Evolutionary conservation across 2,329 filamentous ascomycete species (phyloP), one percentile per base, ranked within the genome.

Genomic region (Trichoderma sp.): DNA sequence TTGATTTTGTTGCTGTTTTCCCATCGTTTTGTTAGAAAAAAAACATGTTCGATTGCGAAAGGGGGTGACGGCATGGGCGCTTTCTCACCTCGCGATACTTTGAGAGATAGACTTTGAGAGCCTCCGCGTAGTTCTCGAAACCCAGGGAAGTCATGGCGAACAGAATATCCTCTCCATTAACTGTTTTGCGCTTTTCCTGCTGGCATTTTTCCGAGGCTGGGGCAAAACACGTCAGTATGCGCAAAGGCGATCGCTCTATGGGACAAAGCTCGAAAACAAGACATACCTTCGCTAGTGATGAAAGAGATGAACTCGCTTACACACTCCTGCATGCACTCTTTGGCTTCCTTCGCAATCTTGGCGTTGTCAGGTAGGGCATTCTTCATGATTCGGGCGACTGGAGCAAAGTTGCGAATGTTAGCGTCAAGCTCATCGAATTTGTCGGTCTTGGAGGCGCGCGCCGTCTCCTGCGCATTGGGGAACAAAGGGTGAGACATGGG

Each of bases 231-330:
- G 17, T 68, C n/a, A 65, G 45, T 29, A 25, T 45, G 4, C n/a
- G 29, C 53, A 59, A 48, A 22, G 27, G n/a, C 10, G 15, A n/a
- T 27, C 12, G 15, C 4, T 32, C 42, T 19, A n/a, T 6, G 7
- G 5, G 25, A 39, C 13, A 32, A 42, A 17, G 22, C 13, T 9
- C n/a, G 13, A 22, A 37, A 32, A 8, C 13, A 22, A 37, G 45
- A 52, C 91, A 77, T 80, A 97, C 95, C 95, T 86, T 99, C 95
- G 80, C 94, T 98, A 39, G 95, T 99, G 78, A 99, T 98, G 85
- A 99, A 99, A 7, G 93, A 97, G 84, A 99, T 99, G 81, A 99
- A 99, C 82, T 99, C 95, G 89, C 94, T 97, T 68, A 99, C 95
- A 78, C 95, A 99, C 81, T 99, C 95, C 80, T 99, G 95, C 95